Evolutionary conservation across 495 filamentous ascomycete genomes (phyloP), one percentile per base, ranked within the genome.

Genomic region (Xylaria intraflava): DNA sequence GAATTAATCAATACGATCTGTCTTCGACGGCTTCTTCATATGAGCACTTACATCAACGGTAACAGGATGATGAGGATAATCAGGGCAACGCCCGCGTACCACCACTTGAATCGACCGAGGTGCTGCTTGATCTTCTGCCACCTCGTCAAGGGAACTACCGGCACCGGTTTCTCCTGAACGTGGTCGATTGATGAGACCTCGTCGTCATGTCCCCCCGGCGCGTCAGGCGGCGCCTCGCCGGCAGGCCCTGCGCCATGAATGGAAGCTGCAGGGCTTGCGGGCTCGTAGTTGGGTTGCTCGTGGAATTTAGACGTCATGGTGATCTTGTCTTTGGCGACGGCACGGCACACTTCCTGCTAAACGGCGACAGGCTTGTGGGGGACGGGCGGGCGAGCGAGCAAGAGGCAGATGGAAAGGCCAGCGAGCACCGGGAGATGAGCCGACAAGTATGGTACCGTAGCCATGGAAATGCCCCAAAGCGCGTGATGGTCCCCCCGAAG

Each of bases 11-110:
- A 11, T 38, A 38, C n/a, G 35, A 38, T 3, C 1, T 12, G 16
- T 6, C 6, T 1, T 1, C 8, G 24, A 12, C 19, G 8, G 5
- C 16, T 40, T 19, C 29, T 23, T 17, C 10, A 20, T 38, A 31
- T 9, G n/a, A 36, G 17, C 33, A 62, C 72, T 55, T 67, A 76
- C 72, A 73, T 59, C 9, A 75, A 58, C 7, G 73, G 72, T 17
- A 76, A 27, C 31, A 75, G 61, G 14, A 75, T 74, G 9, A 70
- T 69, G n/a, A 71, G 56, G 41, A 76, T 66, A 26, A 76, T 56
- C 30, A 71, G 58, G 1, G 24, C 39, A 16, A 57, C 72, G 22
- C 74, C 59, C 0, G 73, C 39, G 57, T 75, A 74, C 54, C 66
- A 70, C 57, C 67, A 70, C 66, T 72, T 72, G 53, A 74, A 76